Evolutionary conservation across 345 rosid genomes (phyloP).

Genomic region (Carallia brachiata): DNA sequence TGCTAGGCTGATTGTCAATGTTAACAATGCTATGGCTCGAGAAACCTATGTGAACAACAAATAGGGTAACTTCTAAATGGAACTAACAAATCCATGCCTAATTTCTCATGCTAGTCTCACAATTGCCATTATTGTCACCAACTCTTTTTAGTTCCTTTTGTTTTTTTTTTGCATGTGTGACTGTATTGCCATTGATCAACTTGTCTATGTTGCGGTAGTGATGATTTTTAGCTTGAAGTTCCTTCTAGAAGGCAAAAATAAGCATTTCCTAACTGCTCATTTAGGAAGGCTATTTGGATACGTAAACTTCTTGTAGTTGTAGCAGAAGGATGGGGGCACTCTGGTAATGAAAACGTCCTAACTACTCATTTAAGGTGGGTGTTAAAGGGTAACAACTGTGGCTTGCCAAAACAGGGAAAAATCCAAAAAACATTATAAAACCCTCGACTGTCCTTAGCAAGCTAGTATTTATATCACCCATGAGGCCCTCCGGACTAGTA

Average conservation of each 20-base stretch:
- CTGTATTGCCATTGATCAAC: too few species aligned
- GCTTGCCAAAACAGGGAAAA: constrained; percentile 50
- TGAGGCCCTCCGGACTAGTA: constrained; percentile 35
- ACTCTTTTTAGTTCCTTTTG: too few species aligned
- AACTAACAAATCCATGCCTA: too few species aligned
- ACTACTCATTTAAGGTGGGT: constrained; percentile 37
- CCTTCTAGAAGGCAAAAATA: neutral
- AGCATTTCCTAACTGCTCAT: neutral
- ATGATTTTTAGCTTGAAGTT: neutral
- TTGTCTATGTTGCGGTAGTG: too few species aligned
- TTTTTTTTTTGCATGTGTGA: too few species aligned
- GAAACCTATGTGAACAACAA: too few species aligned
- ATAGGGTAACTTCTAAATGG: too few species aligned
- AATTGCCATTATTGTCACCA: too few species aligned
- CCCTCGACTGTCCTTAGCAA: constrained; percentile 39
- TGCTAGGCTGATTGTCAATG: too few species aligned
- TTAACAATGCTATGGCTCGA: too few species aligned
- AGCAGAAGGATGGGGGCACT: constrained; percentile 16
- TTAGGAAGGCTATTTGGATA: too few species aligned
- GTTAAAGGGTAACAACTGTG: constrained; percentile 35
- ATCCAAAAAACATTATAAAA: constrained; percentile 47
- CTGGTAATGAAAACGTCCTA: constrained; percentile 24
- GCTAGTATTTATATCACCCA: constrained; percentile 57
- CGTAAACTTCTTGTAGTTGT: neutral
- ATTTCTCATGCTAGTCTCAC: too few species aligned